Evolutionary conservation across 2,329 filamentous ascomycete species (phyloP).

Genomic region (Xylaria sp.): DNA sequence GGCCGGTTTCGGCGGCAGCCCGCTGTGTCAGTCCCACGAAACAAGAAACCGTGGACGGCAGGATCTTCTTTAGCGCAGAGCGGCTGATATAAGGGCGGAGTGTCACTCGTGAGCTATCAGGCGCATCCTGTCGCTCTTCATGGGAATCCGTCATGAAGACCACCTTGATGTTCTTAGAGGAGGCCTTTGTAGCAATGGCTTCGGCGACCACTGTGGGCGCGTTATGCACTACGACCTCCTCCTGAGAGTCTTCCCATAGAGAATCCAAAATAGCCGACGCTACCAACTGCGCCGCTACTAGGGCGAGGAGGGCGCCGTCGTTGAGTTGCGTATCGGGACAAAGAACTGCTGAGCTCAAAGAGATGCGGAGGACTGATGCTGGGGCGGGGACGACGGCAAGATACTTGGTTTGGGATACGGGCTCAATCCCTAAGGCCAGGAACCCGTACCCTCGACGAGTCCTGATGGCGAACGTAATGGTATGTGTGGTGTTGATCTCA

Average conservation of each 20-base stretch:
- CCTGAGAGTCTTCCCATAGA: conserved; percentile 11
- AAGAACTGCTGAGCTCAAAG: conserved; percentile 6
- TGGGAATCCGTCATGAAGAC: conserved; percentile 15
- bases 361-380: conserved; percentile 8
- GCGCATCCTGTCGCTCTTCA: conserved; percentile 1
- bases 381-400: conserved; percentile 12
- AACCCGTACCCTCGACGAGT: conserved; percentile 17
- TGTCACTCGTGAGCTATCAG: background rate
- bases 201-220: background rate
- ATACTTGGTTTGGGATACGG: conserved; percentile 19
- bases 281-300: conserved; percentile 12
- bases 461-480: conserved; percentile 15
- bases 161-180: conserved; percentile 3
- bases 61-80: conserved; percentile 8
- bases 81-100: conserved; percentile 12
- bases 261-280: conserved; percentile 4
- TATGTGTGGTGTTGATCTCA: conserved; percentile 22
- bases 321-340: conserved; percentile 5
- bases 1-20: conserved; percentile 7
- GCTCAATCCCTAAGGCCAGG: conserved; percentile 13
- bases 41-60: conserved; percentile 6
- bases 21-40: conserved; percentile 14
- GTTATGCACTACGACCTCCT: conserved; percentile 3
- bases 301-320: conserved; percentile 5
- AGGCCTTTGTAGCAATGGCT: conserved; percentile 8